A percentile compares a stretch with the other conserved stretches of the same genome.
Conservation (phyloP, 768 basidiomycete genomes). For the Amylocystis lapponica region DNA sequence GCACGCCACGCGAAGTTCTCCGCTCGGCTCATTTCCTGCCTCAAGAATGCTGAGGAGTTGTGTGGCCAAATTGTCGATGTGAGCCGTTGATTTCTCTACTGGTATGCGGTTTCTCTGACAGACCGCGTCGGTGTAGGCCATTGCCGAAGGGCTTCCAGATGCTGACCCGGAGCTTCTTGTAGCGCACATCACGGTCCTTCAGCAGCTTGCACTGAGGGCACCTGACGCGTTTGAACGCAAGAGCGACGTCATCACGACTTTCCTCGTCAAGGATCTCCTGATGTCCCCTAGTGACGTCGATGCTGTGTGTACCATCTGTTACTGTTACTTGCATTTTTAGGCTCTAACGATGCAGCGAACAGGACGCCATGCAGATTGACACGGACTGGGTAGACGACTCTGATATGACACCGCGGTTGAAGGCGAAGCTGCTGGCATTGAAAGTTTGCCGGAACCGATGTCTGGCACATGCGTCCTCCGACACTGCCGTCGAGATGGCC, state of each 20-base stretch:
- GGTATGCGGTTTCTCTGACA: background rate
- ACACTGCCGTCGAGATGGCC: slow-evolving; percentile 59
- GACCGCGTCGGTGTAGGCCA: slow-evolving; percentile 37
- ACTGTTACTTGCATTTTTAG: background rate
- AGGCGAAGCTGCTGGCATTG: slow-evolving; percentile 67
- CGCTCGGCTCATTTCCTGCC: slow-evolving; percentile 62
- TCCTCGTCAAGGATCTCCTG: slow-evolving; percentile 65
- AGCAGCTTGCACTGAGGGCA: slow-evolving; percentile 63
- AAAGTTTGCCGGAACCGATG: slow-evolving; percentile 82
- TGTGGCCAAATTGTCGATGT: slow-evolving; percentile 65
- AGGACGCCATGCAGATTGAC: slow-evolving; percentile 55
- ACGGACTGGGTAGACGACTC: slow-evolving; percentile 78
- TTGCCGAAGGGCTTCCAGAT: slow-evolving; percentile 46
- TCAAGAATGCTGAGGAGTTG: slow-evolving; percentile 43
- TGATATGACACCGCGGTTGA: slow-evolving; percentile 49
- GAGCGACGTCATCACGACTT: slow-evolving; percentile 68
- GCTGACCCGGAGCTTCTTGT: slow-evolving; percentile 48
- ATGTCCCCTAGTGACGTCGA: slow-evolving; percentile 43
- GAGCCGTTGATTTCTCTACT: slow-evolving; percentile 8
- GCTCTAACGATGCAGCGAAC: no score
- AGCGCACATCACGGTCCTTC: slow-evolving; percentile 65
- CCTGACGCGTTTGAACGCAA: slow-evolving; percentile 73
- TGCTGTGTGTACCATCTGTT: background rate
- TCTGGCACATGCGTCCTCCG: slow-evolving; percentile 56
- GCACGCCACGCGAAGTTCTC: slow-evolving; percentile 80